Percentiles rank a stretch among this genome's conserved stretches.
These are phyloP conservation scores for Podila epigama DNA, from an alignment of 192 early-diverging fungal species.

Conservation along the genomic window DNA sequence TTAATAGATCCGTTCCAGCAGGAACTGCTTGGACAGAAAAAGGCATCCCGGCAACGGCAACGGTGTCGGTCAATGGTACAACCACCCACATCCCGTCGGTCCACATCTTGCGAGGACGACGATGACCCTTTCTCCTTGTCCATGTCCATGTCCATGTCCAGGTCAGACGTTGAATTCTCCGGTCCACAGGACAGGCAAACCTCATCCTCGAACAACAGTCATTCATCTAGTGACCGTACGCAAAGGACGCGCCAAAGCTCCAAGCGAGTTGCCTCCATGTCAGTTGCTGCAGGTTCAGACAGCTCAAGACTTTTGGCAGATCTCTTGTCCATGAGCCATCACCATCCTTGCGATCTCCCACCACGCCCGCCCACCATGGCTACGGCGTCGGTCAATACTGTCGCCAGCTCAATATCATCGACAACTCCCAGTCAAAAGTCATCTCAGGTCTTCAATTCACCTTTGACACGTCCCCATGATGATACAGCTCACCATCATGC, in stretches of 20 bases:
- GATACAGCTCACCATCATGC: too few species aligned
- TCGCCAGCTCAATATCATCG: neutral
- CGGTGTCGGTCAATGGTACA: constrained; percentile 24
- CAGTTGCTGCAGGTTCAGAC: neutral
- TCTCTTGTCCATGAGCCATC: neutral
- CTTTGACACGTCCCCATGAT: neutral
- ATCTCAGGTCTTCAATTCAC: neutral
- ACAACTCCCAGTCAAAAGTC: neutral
- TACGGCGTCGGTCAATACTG: too few species aligned
- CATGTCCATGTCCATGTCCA: neutral
- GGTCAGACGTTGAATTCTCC: neutral
- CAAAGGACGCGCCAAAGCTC: too few species aligned
- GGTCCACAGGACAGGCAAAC: too few species aligned
- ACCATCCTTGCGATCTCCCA: neutral
- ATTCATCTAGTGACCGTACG: neutral
- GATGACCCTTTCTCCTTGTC: neutral
- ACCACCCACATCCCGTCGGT: neutral
- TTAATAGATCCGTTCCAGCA: neutral
- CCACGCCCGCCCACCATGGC: neutral
- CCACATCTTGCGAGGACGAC: neutral
- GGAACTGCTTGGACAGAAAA: neutral
- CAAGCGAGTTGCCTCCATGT: constrained; percentile 31
- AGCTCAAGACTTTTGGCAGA: neutral
- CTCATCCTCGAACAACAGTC: neutral
- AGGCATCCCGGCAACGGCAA: constrained; percentile 1